Percentiles rank a stretch among this genome's conserved stretches.
phyloP scores from a whole-genome alignment of 2,329 filamentous ascomycete genomes.

The Alternaria sp. region DNA sequence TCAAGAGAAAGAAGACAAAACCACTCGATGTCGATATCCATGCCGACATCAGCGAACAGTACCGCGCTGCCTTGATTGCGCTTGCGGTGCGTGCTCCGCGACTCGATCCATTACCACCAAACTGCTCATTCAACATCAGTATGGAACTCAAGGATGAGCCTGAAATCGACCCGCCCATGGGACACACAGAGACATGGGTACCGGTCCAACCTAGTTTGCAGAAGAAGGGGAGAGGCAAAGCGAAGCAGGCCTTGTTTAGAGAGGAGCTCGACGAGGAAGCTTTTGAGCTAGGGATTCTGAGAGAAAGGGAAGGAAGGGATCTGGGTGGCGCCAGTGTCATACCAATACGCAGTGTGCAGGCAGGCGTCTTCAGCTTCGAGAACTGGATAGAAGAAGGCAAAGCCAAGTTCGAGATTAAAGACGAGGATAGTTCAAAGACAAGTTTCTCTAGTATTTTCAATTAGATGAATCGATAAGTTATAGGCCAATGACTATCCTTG shows the following conservation, averaged over 20 bases:
- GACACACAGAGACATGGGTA: slow-evolving; percentile 67
- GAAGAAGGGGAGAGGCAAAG: slow-evolving; percentile 40
- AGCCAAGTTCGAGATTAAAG: slow-evolving; percentile 55
- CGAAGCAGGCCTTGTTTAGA: slow-evolving; percentile 27
- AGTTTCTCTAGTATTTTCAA: slow-evolving; percentile 31
- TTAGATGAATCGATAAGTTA: not conserved
- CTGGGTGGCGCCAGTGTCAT: slow-evolving; percentile 65
- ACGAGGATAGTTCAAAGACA: slow-evolving; percentile 18
- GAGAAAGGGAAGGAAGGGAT: slow-evolving; percentile 43
- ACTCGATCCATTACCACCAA: slow-evolving; percentile 66
- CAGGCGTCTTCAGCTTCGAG: slow-evolving; percentile 72
- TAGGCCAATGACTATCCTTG: not conserved
- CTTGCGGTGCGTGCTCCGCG: slow-evolving; percentile 68
- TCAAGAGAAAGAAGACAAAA: slow-evolving; percentile 20
- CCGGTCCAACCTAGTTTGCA: slow-evolving; percentile 63
- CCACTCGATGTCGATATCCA: slow-evolving; percentile 35
- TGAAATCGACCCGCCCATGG: slow-evolving; percentile 57
- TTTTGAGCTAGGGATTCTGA: slow-evolving; percentile 25
- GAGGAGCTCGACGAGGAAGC: slow-evolving; percentile 27
- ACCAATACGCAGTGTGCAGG: slow-evolving; percentile 69
- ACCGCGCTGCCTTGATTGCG: slow-evolving; percentile 72
- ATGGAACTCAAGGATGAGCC: slow-evolving; percentile 74
- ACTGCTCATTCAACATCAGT: slow-evolving; percentile 79
- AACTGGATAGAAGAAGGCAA: slow-evolving; percentile 74
- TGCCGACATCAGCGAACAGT: slow-evolving; percentile 75